Evolutionary conservation across 2,329 filamentous ascomycete genomes (phyloP).

Genomic region (Zopfia rhizophila): DNA sequence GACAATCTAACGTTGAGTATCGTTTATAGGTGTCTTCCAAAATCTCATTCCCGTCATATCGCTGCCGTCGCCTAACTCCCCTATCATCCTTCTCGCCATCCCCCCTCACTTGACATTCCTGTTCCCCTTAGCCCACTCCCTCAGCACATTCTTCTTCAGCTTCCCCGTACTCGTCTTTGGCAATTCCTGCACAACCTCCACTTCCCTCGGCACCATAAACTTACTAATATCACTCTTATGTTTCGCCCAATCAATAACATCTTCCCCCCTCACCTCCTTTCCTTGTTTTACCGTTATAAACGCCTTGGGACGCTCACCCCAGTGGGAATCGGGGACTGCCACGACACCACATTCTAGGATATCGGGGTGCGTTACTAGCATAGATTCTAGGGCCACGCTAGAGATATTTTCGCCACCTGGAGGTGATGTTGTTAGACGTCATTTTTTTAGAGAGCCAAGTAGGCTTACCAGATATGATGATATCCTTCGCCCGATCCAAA

Average conservation of each 20-base stretch:
- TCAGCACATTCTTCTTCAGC: conserved; percentile 91
- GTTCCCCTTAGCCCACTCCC: conserved; percentile 80
- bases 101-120: conserved; percentile 39
- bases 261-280: conserved; percentile 68
- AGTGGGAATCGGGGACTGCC: conserved; percentile 85
- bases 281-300: conserved; percentile 83
- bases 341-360: conserved; percentile 94
- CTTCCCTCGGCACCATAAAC: conserved; percentile 84
- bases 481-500: conserved; percentile 93
- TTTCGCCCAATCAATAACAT: conserved; percentile 88
- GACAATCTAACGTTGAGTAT: no score
- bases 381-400: conserved; percentile 88
- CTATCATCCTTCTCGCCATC: neutral
- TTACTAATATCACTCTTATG: conserved; percentile 81
- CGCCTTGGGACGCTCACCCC: conserved; percentile 96
- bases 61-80: no score
- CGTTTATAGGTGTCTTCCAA: no score
- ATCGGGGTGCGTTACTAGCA: conserved; percentile 87
- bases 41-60: no score
- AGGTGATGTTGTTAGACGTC: neutral
- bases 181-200: conserved; percentile 84
- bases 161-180: conserved; percentile 99
- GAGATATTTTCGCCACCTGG: conserved; percentile 96
- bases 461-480: conserved; percentile 87
- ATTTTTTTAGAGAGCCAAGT: neutral